Base-by-base conservation (phyloP, 345 rosid species). In the Salix caprea region DNA sequence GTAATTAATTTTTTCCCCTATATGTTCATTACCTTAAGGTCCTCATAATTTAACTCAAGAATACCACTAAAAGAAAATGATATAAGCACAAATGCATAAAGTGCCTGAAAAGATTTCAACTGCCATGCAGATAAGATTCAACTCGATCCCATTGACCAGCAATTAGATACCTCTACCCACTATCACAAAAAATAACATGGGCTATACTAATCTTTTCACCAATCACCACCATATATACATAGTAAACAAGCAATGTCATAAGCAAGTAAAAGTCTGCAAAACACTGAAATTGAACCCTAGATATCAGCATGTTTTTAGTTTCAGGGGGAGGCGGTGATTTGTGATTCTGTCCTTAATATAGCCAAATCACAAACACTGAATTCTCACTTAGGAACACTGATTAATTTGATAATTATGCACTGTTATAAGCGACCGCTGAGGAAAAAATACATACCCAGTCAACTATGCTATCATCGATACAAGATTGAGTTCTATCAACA, bases 381-480 rank as follows among this genome's bases (percentile, higher is more conserved):
- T 60, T 68, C 44, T 46, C 34, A 40, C 30, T 39, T 13, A 15
- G 34, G 36, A 61, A 21, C 32, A 39, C 24, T 11, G 40, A 48
- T 28, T 44, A 15, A 32, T 12, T 23, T 28, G 32, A 61, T 64
- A 36, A 28, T 19, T 26, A 26, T 65, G 2, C 18, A 66, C 12
- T 67, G 23, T 70, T 48, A 21, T 36, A 3, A 7, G 58, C 23
- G n/a, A 71, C 12, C 21, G 40, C 60, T 12, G 13, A 52, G n/a
- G n/a, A 69, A 65, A 30, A 50, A 71, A 34, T 71, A 75, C 62
- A 32, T 75, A 80, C 83, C 83, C 83, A 76, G 50, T 76, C 79
- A 65, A 80, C 83, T 14, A 80, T 71, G 64, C 83, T 80, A 37
- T 71, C 83, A 56, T 71, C 76, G 76, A 46, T 7, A 24, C 8